phyloP scores from a whole-genome alignment of 2,329 filamentous ascomycete genomes.

The Penicillium sp. region DNA sequence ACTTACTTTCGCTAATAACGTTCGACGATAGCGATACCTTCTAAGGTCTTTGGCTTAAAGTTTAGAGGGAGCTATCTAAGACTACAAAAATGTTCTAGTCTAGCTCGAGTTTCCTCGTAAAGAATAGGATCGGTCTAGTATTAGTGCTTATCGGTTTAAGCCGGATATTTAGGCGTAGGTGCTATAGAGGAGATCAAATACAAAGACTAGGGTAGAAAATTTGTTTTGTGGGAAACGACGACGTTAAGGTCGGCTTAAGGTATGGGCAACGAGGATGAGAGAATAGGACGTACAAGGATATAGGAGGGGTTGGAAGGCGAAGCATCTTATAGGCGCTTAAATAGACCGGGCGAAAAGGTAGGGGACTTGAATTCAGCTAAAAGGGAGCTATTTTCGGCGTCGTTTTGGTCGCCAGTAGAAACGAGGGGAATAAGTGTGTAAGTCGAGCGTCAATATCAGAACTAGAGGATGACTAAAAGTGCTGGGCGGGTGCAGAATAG shows the following conservation, averaged over 20 bases:
- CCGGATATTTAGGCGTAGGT: background rate
- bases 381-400: conserved; percentile 23
- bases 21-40: no score
- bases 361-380: conserved; percentile 3
- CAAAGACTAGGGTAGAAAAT: conserved; percentile 9
- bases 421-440: conserved; percentile 8
- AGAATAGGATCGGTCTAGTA: conserved; percentile 28
- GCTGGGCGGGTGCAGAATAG: conserved; percentile 21
- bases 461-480: conserved; percentile 13
- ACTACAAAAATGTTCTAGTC: conserved; percentile 24
- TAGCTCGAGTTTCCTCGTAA: conserved; percentile 25
- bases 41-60: no score
- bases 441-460: conserved; percentile 7
- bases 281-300: conserved; percentile 4
- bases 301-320: conserved; percentile 1
- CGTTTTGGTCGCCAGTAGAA: conserved; percentile 16
- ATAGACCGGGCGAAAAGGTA: conserved; percentile 1
- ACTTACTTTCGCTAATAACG: no score
- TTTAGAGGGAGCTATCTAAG: background rate
- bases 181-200: conserved; percentile 11
- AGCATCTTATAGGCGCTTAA: conserved; percentile 16
- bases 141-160: conserved; percentile 20
- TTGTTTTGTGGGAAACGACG: background rate
- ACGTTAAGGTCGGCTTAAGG: conserved; percentile 3
- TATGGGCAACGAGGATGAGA: background rate